Percentiles rank a stretch among this genome's conserved stretches.
These are phyloP conservation scores for Hericium rajendrae DNA, from an alignment of 768 basidiomycete genomes.

Conservation along the genomic window DNA sequence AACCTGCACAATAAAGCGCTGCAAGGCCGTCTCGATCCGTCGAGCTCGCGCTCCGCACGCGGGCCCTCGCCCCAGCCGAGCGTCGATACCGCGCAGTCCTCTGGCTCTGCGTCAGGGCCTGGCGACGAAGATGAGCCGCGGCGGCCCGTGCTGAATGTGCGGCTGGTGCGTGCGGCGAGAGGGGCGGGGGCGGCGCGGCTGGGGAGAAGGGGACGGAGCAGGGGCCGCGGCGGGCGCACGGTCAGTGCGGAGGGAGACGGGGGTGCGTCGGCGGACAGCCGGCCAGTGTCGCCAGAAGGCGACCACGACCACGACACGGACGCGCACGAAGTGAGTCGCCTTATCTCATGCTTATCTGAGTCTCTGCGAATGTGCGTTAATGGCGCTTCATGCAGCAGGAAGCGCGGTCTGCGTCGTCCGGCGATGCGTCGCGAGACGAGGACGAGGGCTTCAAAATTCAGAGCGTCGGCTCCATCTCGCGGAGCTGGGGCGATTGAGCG, in stretches of 20 bases:
- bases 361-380: no score
- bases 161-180: constrained; percentile 18
- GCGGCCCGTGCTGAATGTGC: constrained; percentile 20
- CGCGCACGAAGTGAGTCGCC: no score
- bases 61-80: constrained; percentile 17
- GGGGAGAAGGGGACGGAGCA: constrained; percentile 13
- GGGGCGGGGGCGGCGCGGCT: constrained; percentile 13
- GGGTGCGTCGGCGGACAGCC: neutral
- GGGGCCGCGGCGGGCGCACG: constrained; percentile 6
- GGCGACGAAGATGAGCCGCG: constrained; percentile 20
- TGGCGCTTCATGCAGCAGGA: neutral
- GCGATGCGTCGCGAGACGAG: neutral
- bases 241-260: neutral
- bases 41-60: constrained; percentile 22
- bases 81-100: constrained; percentile 21
- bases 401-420: neutral
- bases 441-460: neutral
- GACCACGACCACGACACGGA: no score
- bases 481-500: constrained; percentile 2
- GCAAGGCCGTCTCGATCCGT: constrained; percentile 14
- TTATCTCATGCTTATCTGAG: no score
- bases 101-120: constrained; percentile 23
- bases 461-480: constrained; percentile 1
- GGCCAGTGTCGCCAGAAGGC: neutral
- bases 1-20: constrained; percentile 38